These are phyloP conservation scores for Curvularia lunata DNA, from an alignment of 2,329 filamentous ascomycete species.

Conservation along the genomic window DNA sequence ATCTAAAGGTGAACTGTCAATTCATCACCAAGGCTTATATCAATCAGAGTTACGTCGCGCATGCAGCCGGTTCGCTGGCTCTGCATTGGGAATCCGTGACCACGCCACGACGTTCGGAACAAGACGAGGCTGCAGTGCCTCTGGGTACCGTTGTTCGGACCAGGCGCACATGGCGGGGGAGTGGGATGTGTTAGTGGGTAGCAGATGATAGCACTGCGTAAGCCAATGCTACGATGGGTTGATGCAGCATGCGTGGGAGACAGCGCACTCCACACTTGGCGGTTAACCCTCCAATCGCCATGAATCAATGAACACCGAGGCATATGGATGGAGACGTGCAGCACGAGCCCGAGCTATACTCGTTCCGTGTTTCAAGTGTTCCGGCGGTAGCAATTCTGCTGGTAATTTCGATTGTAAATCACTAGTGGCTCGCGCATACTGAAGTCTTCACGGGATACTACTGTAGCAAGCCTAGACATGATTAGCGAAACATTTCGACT, in stretches of 20 bases:
- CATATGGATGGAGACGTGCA: neutral
- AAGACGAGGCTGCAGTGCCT: constrained; percentile 20
- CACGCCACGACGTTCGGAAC: constrained; percentile 29
- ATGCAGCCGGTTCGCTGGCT: constrained; percentile 36
- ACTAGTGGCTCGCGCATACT: neutral
- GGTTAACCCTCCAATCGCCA: constrained; percentile 15
- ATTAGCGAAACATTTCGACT: constrained; percentile 32
- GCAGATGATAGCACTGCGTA: constrained; percentile 21
- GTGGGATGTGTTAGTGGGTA: constrained; percentile 23
- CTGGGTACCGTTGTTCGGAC: constrained; percentile 23
- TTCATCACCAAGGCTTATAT: constrained; percentile 29
- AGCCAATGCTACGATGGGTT: constrained; percentile 19
- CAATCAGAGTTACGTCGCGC: constrained; percentile 13
- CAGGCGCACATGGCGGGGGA: constrained; percentile 27
- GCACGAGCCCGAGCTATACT: neutral
- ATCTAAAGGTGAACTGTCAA: neutral
- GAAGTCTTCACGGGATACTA: neutral
- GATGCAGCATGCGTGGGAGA: constrained; percentile 30
- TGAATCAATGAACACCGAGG: constrained; percentile 11
- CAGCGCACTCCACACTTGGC: constrained; percentile 45
- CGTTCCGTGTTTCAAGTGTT: neutral
- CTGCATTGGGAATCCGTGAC: constrained; percentile 34
- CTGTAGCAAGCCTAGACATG: constrained; percentile 9
- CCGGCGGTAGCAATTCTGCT: constrained; percentile 1
- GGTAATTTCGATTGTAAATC: neutral